A percentile compares a stretch with the other conserved stretches of the same genome.
Evolutionary conservation across 345 rosid species (phyloP).

Genomic region (Sonneratia caseolaris): DNA sequence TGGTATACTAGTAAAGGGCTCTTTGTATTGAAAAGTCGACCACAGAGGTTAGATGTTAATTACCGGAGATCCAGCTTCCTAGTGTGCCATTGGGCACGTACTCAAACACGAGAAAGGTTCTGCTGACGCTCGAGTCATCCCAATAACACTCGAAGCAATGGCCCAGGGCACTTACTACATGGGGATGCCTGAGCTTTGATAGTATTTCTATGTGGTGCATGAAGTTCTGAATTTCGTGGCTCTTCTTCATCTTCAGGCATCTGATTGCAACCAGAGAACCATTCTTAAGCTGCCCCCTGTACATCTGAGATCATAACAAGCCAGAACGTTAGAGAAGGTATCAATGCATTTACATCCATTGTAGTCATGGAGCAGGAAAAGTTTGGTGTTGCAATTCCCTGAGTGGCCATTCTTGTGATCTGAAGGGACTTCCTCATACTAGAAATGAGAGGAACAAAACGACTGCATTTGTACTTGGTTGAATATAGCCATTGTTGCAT

Average conservation of each 20-base stretch:
- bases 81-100: constrained; percentile 78
- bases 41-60: neutral
- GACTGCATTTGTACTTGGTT: no score
- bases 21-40: neutral
- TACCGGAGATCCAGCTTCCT: constrained; percentile 89
- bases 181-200: constrained; percentile 75
- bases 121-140: constrained; percentile 90
- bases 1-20: no score
- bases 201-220: constrained; percentile 82
- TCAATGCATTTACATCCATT: neutral
- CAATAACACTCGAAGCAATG: constrained; percentile 92
- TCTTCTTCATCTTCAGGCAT: constrained; percentile 78
- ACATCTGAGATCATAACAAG: constrained; percentile 47
- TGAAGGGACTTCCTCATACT: no score
- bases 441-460: no score
- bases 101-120: constrained; percentile 85
- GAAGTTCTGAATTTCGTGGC: constrained; percentile 59
- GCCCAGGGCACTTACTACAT: constrained; percentile 82
- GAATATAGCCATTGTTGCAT: neutral
- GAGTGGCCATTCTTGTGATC: no score
- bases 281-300: constrained; percentile 66
- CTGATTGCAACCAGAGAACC: constrained; percentile 70
- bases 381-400: no score
- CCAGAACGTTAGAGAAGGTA: neutral
- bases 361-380: no score